Conservation (phyloP, 352 stramenopile genomes). For the Pythium aquatile region DNA sequence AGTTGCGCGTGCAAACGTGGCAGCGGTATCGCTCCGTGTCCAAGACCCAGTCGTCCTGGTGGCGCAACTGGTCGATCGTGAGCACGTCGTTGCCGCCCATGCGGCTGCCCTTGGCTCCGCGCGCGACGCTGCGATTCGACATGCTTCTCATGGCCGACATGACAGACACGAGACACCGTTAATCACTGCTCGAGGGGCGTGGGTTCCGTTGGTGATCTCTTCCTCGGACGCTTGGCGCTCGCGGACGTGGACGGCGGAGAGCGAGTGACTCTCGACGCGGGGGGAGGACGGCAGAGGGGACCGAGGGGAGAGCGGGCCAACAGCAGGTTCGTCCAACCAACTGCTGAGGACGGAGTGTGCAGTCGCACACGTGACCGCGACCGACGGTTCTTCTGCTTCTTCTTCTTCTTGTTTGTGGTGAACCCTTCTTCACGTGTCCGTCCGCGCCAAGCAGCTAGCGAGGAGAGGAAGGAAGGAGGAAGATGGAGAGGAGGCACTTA, state of each 20-base stretch:
- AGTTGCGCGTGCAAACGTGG: conserved; percentile 88
- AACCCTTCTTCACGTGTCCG: conserved; percentile 7
- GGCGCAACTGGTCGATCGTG: conserved; percentile 84
- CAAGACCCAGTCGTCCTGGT: conserved; percentile 88
- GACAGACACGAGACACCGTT: conserved; percentile 22
- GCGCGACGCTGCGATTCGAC: conserved; percentile 57
- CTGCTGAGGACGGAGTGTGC: background rate
- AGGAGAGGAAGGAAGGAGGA: conserved; percentile 13
- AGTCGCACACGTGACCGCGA: background rate
- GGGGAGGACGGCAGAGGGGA: background rate
- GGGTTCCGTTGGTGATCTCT: conserved; percentile 7
- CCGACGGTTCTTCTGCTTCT: too few relatives aligned
- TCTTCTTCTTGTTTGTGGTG: too few relatives aligned
- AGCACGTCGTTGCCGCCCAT: conserved; percentile 85
- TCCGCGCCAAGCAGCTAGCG: conserved; percentile 10
- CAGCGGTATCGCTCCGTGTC: conserved; percentile 87
- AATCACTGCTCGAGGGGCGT: conserved; percentile 9
- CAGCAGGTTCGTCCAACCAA: background rate
- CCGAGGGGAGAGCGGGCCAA: background rate
- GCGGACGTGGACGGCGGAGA: conserved; percentile 13
- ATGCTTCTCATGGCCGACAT: conserved; percentile 35
- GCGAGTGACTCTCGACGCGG: background rate
- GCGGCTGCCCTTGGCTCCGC: conserved; percentile 44
- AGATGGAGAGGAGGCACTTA: conserved; percentile 14
- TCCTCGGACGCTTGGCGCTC: conserved; percentile 12